Evolutionary conservation across 2,329 filamentous ascomycete genomes (phyloP).

Genomic region (Alternaria sp.): DNA sequence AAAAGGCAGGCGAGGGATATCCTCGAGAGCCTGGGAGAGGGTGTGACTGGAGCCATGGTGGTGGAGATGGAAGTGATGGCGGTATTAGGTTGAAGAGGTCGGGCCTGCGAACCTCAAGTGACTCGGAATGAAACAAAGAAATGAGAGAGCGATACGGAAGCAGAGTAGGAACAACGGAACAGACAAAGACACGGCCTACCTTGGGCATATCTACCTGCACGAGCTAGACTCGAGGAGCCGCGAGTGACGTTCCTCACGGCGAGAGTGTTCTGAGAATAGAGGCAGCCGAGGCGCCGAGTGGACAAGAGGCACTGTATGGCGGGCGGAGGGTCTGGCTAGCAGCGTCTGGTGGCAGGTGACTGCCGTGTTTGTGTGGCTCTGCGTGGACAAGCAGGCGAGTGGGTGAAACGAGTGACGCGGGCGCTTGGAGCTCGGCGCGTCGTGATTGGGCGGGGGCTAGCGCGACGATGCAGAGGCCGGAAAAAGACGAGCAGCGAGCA

Average conservation of each 20-base stretch:
- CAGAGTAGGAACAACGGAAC: constrained; percentile 5
- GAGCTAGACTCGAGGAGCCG: constrained; percentile 14
- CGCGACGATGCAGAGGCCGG: constrained; percentile 17
- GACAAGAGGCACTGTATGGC: constrained; percentile 33
- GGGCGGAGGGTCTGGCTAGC: constrained; percentile 18
- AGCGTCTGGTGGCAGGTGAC: constrained; percentile 36
- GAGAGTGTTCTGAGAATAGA: constrained; percentile 39
- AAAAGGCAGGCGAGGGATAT: constrained; percentile 42
- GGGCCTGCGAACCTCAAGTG: constrained; percentile 15
- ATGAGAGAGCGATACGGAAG: constrained; percentile 3
- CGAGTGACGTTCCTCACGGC: constrained; percentile 18
- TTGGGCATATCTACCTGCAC: constrained; percentile 27
- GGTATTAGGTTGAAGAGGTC: constrained; percentile 8
- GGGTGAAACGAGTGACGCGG: constrained; percentile 37
- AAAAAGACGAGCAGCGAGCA: constrained; percentile 29
- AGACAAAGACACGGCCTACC: constrained; percentile 11
- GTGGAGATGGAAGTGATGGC: not conserved
- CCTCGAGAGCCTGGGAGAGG: constrained; percentile 38
- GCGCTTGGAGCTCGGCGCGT: constrained; percentile 42
- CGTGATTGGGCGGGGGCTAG: constrained; percentile 41
- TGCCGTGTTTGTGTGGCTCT: constrained; percentile 39
- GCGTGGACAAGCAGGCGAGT: constrained; percentile 23
- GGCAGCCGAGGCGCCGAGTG: constrained; percentile 40
- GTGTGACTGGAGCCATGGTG: constrained; percentile 39
- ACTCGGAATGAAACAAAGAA: constrained; percentile 13